Evolutionary conservation across 1,139 yeast species (phyloP).

Genomic region (Meyerozyma elateridarum): DNA sequence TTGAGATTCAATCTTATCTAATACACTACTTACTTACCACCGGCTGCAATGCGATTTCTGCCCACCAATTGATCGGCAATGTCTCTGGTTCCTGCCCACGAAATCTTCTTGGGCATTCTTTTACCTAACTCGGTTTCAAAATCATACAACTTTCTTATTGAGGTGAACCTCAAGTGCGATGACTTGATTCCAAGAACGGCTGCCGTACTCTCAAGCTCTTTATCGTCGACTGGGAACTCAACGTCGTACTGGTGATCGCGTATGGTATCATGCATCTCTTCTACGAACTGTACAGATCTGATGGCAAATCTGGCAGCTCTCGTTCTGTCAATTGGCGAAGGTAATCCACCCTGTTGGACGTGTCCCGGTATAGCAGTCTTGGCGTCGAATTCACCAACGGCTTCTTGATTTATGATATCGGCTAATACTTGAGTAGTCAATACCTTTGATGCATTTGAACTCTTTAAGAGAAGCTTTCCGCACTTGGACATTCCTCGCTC

Average conservation of each 20-base stretch:
- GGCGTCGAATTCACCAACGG: slow-evolving; percentile 75
- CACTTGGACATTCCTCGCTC: slow-evolving; percentile 61
- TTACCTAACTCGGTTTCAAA: slow-evolving; percentile 73
- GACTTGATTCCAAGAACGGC: slow-evolving; percentile 83
- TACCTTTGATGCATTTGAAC: slow-evolving; percentile 79
- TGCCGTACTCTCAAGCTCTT: slow-evolving; percentile 53
- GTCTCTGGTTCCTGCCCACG: slow-evolving; percentile 73
- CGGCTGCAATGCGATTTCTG: too few species aligned
- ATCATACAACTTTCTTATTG: slow-evolving; percentile 74
- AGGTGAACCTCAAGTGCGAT: slow-evolving; percentile 69
- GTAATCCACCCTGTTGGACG: slow-evolving; percentile 96
- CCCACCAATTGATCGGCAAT: slow-evolving; percentile 86
- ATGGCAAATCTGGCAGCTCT: slow-evolving; percentile 89
- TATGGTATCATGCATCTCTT: slow-evolving; percentile 31
- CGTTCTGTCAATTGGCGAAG: slow-evolving; percentile 92
- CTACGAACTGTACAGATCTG: slow-evolving; percentile 82
- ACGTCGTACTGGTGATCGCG: slow-evolving; percentile 21
- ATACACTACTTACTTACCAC: too few species aligned
- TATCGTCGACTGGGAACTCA: slow-evolving; percentile 33
- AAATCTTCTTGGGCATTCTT: slow-evolving; percentile 86
- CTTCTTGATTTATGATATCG: slow-evolving; percentile 74
- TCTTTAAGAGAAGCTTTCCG: slow-evolving; percentile 83
- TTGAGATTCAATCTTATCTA: too few species aligned
- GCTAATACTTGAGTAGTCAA: slow-evolving; percentile 79
- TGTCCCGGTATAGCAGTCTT: slow-evolving; percentile 98